These are phyloP conservation scores for Podila minutissima DNA, from an alignment of 192 early-diverging fungal species.

Conservation along the genomic window DNA sequence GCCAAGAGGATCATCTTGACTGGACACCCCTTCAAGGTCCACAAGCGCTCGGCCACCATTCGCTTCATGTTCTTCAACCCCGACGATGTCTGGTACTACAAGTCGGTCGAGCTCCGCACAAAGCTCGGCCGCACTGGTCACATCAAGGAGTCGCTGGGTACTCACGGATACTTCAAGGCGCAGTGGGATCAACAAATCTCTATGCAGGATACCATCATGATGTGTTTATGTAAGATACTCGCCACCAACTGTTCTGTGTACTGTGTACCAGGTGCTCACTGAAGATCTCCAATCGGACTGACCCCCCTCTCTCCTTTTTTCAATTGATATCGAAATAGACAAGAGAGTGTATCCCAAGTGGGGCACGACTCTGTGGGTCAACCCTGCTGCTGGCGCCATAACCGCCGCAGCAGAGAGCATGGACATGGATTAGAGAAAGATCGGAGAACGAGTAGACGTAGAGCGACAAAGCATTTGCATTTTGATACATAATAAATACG, in stretches of 20 bases:
- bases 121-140: constrained; percentile 94
- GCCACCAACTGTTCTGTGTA: no score
- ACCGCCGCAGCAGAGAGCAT: constrained; percentile 32
- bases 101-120: constrained; percentile 91
- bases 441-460: background rate
- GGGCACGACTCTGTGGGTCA: constrained; percentile 74
- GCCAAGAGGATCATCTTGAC: constrained; percentile 96
- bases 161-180: constrained; percentile 84
- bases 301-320: background rate
- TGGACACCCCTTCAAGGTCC: constrained; percentile 94
- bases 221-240: constrained; percentile 84
- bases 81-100: constrained; percentile 95
- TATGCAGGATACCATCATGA: constrained; percentile 95
- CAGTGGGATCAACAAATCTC: constrained; percentile 73
- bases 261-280: no score
- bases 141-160: constrained; percentile 93
- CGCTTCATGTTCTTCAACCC: constrained; percentile 98
- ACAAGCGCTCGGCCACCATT: constrained; percentile 92
- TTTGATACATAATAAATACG: background rate
- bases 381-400: constrained; percentile 31
- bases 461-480: constrained; percentile 20
- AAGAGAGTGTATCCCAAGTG: constrained; percentile 97
- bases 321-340: constrained; percentile 12
- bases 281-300: no score
- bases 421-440: constrained; percentile 44